Evolutionary conservation across 306 rosid genomes (phyloP), one percentile per base, ranked within the genome.

Genomic region (Abrus pulchellus): DNA sequence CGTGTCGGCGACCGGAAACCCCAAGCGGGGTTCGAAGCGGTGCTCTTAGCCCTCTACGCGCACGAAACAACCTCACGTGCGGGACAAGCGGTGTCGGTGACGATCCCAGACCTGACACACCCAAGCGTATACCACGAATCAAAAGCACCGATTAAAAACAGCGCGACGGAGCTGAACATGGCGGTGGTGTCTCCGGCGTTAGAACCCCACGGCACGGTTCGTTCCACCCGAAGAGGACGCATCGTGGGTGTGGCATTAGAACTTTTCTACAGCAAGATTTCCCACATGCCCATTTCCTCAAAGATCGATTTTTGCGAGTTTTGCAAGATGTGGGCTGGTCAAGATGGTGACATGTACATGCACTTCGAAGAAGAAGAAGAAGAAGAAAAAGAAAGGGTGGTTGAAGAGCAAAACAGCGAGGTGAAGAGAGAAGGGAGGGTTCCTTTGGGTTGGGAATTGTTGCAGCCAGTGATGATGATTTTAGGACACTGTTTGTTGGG

Each of bases 21-120:
- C 20, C 94, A 91, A 5, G 91, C 94, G 3, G 94, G 97, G 0
- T 94, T 94, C 69, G 98, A 94, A 34, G 97, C 98, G 0, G 79
- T 92, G 3, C 90, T 94, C 63, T 40, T 94, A 3, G 89, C 97
- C 64, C 75, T 94, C 66, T 94, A 92, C 64, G 90, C 92, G 2
- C 85, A 87, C 74, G 97, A 94, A 57, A 90, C 97, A 9, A 75
- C 76, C 68, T 76, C 92, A 7, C 94, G 97, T 27, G 82, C 72
- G 0, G 87, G 90, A 50, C 88, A 91, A 2, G 68, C 97, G 1
- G 41, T 91, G 3, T 77, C 94, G 32, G 79, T 90, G 55, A 89
- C 78, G 3, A 41, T 93, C 68, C 97, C 97, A 0, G 97, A 92
- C 68, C 6, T 92, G n/a, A 43, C 90, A 0, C 88, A 90, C 28